Evolutionary conservation across 2,329 filamentous ascomycete species (phyloP).

Genomic region (Nannizziopsis arthrosporioides): DNA sequence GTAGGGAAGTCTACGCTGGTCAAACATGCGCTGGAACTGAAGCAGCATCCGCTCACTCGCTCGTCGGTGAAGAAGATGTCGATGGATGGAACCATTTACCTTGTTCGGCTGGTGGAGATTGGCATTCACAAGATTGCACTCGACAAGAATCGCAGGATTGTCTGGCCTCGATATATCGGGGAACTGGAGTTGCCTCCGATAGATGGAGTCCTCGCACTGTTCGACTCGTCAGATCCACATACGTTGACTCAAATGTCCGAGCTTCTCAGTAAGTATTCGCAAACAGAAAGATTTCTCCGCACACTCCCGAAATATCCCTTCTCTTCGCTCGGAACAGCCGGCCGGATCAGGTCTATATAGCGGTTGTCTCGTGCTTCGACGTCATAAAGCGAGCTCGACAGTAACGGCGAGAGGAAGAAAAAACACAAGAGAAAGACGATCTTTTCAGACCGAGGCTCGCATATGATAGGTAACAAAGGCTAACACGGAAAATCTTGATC

Average conservation of each 20-base stretch:
- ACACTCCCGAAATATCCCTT: slow-evolving; percentile 13
- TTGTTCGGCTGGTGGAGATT: slow-evolving; percentile 48
- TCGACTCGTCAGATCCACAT: slow-evolving; percentile 70
- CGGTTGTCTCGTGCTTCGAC: too few relatives aligned
- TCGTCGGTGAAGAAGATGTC: slow-evolving; percentile 44
- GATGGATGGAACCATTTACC: slow-evolving; percentile 44
- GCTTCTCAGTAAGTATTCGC: slow-evolving; percentile 62
- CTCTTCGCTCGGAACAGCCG: slow-evolving; percentile 6
- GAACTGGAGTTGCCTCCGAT: slow-evolving; percentile 61
- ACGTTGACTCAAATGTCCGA: slow-evolving; percentile 64
- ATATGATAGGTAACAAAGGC: not conserved
- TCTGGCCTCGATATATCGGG: slow-evolving; percentile 44
- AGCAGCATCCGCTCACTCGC: slow-evolving; percentile 30
- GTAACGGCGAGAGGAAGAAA: not conserved
- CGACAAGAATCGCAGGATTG: slow-evolving; percentile 35
- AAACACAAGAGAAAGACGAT: too few relatives aligned
- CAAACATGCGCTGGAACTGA: slow-evolving; percentile 45
- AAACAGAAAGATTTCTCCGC: slow-evolving; percentile 7
- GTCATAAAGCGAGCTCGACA: too few relatives aligned
- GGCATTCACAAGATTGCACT: slow-evolving; percentile 42
- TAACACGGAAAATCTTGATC: slow-evolving; percentile 10
- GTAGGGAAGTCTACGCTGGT: slow-evolving; percentile 52
- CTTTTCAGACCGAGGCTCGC: too few relatives aligned
- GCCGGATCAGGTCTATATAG: too few relatives aligned
- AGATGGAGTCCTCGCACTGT: slow-evolving; percentile 74